Evolutionary conservation across 768 basidiomycete species (phyloP).

Genomic region (Calocybe gangraenosa): DNA sequence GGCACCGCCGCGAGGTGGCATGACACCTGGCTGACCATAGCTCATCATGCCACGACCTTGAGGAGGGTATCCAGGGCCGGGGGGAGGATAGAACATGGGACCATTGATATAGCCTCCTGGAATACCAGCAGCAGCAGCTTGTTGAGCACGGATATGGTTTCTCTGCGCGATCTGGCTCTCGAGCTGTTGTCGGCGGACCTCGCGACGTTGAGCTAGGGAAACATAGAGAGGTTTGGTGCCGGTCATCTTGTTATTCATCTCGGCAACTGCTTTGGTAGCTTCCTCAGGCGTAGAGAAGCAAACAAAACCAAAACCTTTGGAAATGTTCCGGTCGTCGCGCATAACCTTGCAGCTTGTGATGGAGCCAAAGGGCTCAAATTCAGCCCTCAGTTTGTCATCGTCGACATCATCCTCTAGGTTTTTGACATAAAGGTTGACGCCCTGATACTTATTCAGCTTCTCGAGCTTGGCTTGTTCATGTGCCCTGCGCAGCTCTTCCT

Average conservation of each 20-base stretch:
- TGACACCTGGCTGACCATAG: constrained; percentile 80
- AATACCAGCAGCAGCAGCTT: constrained; percentile 84
- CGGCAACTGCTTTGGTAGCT: constrained; percentile 97
- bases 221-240: constrained; percentile 98
- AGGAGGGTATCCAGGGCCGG: constrained; percentile 78
- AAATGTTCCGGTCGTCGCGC: constrained; percentile 91
- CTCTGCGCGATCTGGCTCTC: constrained; percentile 99
- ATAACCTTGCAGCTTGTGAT: constrained; percentile 99
- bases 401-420: constrained; percentile 98
- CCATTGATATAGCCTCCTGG: constrained; percentile 81
- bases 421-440: constrained; percentile 99
- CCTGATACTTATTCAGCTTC: constrained; percentile 96
- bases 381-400: constrained; percentile 93
- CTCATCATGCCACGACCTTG: constrained; percentile 76
- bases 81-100: constrained; percentile 84
- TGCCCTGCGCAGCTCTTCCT: constrained; percentile 89
- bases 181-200: constrained; percentile 95
- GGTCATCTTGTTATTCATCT: constrained; percentile 99
- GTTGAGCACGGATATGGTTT: constrained; percentile 94
- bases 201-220: constrained; percentile 95
- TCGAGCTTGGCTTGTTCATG: constrained; percentile 97
- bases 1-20: constrained; percentile 73
- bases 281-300: constrained; percentile 98
- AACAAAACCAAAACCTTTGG: constrained; percentile 98
- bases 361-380: constrained; percentile 95